Evolutionary conservation across 1,284 basidiomycete genomes (phyloP).

Genomic region (Fistulina hepatica): DNA sequence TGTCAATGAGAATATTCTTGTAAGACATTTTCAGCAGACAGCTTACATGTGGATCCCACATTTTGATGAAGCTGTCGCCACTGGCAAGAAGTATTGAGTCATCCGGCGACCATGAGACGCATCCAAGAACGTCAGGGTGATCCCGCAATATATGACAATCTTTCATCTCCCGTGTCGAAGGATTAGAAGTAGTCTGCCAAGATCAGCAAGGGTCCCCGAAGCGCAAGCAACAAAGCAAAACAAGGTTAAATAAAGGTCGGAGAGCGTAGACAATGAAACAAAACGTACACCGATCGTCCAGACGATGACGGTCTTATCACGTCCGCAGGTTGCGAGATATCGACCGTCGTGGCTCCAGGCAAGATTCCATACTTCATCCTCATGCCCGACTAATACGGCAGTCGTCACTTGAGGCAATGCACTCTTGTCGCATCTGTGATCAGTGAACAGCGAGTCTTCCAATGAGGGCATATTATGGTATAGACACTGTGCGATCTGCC

Average conservation of each 20-base stretch:
- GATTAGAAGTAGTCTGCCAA: conserved; percentile 36
- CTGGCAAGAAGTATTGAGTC: conserved; percentile 75
- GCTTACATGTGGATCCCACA: conserved; percentile 80
- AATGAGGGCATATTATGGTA: conserved; percentile 67
- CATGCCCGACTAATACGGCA: conserved; percentile 75
- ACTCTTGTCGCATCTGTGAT: conserved; percentile 74
- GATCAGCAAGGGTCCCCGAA: no score
- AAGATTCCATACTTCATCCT: conserved; percentile 92
- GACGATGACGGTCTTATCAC: conserved; percentile 80
- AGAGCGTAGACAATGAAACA: conserved; percentile 5
- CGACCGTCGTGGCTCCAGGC: conserved; percentile 89
- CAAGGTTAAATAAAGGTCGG: conserved; percentile 6
- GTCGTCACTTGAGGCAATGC: conserved; percentile 82
- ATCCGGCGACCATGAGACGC: conserved; percentile 85
- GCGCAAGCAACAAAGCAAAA: no score
- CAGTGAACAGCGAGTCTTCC: conserved; percentile 73
- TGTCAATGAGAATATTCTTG: conserved; percentile 2
- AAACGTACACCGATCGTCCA: conserved; percentile 73
- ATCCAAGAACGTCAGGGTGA: conserved; percentile 70
- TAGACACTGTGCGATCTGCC: conserved; percentile 70
- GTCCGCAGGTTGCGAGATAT: conserved; percentile 80
- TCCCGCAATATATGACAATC: conserved; percentile 53
- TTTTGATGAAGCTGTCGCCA: conserved; percentile 66
- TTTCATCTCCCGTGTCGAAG: conserved; percentile 47
- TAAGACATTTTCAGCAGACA: conserved; percentile 8